Evolutionary conservation across 495 filamentous ascomycete genomes (phyloP), one percentile per base, ranked within the genome.

Genomic region (Aspergillus carlsbadensis): DNA sequence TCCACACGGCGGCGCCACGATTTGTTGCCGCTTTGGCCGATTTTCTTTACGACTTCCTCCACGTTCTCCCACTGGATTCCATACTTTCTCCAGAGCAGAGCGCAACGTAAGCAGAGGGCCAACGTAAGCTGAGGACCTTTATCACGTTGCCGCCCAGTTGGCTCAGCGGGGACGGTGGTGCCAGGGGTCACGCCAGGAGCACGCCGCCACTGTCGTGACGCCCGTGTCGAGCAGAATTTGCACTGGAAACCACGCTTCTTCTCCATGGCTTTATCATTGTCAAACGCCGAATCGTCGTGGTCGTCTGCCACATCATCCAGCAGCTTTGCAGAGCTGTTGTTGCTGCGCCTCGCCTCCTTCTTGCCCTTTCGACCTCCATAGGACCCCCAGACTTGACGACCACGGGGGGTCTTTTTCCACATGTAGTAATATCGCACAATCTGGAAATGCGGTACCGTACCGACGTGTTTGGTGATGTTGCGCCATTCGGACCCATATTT

Each of bases 391-490:
- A 99, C 82, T 63, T 92, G 83, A 62, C 82, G 85, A 24, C 95
- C 94, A 43, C 84, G 81, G 1, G 88, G 83, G 0, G 92, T 91
- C 70, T 97, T 97, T 78, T 99, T 99, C 95, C 95, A 99, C 62
- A 88, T 88, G 70, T 98, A 98, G 68, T 98, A 99, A 57, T 88
- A 96, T 10, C 94, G 86, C 24, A 94, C 90, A 54, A 97, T 88
- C 45, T 90, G 83, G 31, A 82, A 84, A 57, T 90, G 82, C 37
- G 81, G 84, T 26, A 91, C 82, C 0, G 88, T 89, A 26, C 75
- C 72, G 62, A 96, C 88, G 68, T 96, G 89, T 62, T 88, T 87
- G 41, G 86, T 91, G 44, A 98, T 84, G 58, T 80, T 81, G 55
- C 91, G 85, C 62, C 91, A 84, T 70, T 99, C 94, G 0, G 94